phyloP scores from a whole-genome alignment of 1,284 basidiomycete genomes.

The Baeospora myosura region DNA sequence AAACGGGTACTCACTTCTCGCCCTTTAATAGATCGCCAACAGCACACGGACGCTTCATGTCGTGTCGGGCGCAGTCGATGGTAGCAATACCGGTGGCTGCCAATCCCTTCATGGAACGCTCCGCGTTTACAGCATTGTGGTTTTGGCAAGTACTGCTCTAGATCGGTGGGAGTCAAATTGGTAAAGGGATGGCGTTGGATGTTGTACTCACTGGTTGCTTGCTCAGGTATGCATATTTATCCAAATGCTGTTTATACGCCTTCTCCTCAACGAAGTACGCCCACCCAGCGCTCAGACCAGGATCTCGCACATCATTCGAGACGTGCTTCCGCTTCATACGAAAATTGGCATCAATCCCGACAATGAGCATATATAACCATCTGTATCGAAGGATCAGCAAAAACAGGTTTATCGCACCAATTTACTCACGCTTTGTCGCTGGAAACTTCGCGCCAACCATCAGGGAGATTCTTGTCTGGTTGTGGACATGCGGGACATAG shows the following conservation, averaged over 20 bases:
- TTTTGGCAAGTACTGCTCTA: too few species aligned
- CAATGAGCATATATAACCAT: constrained; percentile 10
- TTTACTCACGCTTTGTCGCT: neutral
- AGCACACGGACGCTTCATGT: constrained; percentile 14
- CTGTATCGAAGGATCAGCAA: constrained; percentile 5
- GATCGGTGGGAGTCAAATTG: too few species aligned
- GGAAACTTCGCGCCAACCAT: constrained; percentile 2
- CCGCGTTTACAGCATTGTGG: too few species aligned
- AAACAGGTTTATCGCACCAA: neutral
- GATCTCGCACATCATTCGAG: constrained; percentile 4
- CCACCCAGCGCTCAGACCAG: constrained; percentile 8
- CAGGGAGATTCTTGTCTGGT: constrained; percentile 13
- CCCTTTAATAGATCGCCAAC: constrained; percentile 20
- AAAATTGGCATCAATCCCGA: constrained; percentile 17
- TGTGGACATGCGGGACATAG: constrained; percentile 11
- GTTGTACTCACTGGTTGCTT: too few species aligned
- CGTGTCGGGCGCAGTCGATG: constrained; percentile 22
- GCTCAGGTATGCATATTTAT: too few species aligned
- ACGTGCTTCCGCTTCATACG: constrained; percentile 12
- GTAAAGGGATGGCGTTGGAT: too few species aligned
- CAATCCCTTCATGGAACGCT: too few species aligned
- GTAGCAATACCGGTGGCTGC: constrained; percentile 24
- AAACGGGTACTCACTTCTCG: constrained; percentile 18
- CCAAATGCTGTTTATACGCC: constrained; percentile 6
- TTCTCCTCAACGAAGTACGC: constrained; percentile 9